phyloP scores from a whole-genome alignment of 371 early-diverging fungal genomes.

The Lichtheimia corymbifera region DNA sequence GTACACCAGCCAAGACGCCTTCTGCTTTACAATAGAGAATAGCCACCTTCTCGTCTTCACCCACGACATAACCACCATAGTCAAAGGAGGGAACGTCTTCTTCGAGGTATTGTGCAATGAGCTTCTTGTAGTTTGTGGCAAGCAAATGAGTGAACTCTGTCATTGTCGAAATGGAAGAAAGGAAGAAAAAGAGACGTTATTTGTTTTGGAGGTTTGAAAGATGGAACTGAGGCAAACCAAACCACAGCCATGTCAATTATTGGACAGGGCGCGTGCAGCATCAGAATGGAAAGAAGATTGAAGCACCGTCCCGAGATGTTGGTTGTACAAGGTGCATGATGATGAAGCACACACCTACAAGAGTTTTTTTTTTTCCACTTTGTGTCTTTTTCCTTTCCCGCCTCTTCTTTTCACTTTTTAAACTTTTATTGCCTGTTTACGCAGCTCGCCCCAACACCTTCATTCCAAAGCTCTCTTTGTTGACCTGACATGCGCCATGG shows the following conservation, averaged over 20 bases:
- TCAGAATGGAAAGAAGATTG: neutral
- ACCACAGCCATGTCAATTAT: conserved; percentile 3
- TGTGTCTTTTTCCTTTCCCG: neutral
- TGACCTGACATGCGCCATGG: conserved; percentile 9
- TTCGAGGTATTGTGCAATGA: conserved; percentile 79
- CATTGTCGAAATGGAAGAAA: conserved; percentile 22
- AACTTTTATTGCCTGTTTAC: neutral
- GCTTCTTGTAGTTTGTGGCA: conserved; percentile 69
- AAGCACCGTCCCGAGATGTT: conserved; percentile 2
- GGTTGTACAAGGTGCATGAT: conserved; percentile 1
- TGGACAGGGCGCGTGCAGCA: neutral
- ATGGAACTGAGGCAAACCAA: neutral
- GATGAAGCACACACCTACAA: neutral
- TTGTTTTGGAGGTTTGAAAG: too few species aligned
- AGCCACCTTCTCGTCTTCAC: conserved; percentile 83
- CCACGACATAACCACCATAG: conserved; percentile 96
- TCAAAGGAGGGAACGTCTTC: conserved; percentile 98
- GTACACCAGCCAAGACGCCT: conserved; percentile 93
- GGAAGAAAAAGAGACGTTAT: conserved; percentile 1
- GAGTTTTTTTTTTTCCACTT: conserved; percentile 8
- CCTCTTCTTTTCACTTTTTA: conserved; percentile 2
- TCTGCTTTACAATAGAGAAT: conserved; percentile 87
- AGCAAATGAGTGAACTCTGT: conserved; percentile 63
- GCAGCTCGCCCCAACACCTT: conserved; percentile 6
- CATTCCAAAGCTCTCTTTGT: conserved; percentile 12